phyloP scores from a whole-genome alignment of 805 yeast species.

The Barnettozyma siamensis region DNA sequence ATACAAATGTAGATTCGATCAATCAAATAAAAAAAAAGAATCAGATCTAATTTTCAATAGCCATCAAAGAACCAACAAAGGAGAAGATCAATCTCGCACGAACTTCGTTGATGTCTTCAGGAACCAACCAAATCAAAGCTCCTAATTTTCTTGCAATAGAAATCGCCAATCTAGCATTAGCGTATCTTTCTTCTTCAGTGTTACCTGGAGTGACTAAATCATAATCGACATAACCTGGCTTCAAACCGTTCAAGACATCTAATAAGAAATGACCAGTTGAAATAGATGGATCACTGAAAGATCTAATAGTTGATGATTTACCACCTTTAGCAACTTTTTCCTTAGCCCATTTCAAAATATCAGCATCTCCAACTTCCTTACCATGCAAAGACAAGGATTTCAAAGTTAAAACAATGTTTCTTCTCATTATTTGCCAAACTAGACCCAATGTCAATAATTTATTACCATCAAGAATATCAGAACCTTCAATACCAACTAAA shows the following conservation, averaged over 20 bases:
- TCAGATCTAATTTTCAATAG: conserved; percentile 33
- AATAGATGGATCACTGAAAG: conserved; percentile 77
- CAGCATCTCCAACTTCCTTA: conserved; percentile 72
- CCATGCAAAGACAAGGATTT: conserved; percentile 61
- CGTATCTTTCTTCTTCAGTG: conserved; percentile 81
- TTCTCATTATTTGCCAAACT: conserved; percentile 98
- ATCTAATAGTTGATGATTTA: conserved; percentile 62
- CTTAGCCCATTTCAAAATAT: conserved; percentile 93
- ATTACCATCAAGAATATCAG: conserved; percentile 93
- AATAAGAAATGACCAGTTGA: conserved; percentile 76
- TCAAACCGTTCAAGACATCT: conserved; percentile 87
- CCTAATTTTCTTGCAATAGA: conserved; percentile 98
- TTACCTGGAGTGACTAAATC: conserved; percentile 77
- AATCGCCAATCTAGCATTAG: conserved; percentile 94
- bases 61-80: conserved; percentile 93
- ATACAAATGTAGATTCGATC: neutral
- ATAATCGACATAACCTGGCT: conserved; percentile 97
- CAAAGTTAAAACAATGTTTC: conserved; percentile 85
- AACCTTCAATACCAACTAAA: conserved; percentile 95
- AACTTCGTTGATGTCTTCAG: conserved; percentile 97
- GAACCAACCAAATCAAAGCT: conserved; percentile 97
- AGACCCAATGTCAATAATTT: conserved; percentile 83
- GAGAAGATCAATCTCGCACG: conserved; percentile 90
- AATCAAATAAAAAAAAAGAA: too few species aligned
- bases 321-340: conserved; percentile 83